Evolutionary conservation across 2,329 filamentous ascomycete genomes (phyloP).

Genomic region (Venturiaceae sp.): DNA sequence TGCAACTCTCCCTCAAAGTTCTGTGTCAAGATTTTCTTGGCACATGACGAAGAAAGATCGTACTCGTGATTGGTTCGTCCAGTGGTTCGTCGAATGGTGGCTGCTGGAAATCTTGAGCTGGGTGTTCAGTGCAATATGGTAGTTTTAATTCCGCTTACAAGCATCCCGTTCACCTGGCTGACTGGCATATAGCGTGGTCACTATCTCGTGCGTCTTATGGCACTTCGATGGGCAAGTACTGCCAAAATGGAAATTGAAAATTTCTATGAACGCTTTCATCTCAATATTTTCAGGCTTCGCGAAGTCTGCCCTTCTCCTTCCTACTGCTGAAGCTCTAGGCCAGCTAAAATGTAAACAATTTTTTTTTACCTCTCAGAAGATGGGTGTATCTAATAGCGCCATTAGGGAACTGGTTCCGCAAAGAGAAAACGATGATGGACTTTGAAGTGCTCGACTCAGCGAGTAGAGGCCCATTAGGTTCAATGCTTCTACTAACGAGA

Average conservation of each 20-base stretch:
- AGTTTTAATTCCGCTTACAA: no score
- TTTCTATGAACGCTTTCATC: constrained; percentile 22
- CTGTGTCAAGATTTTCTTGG: not conserved
- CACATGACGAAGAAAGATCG: not conserved
- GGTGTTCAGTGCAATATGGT: constrained; percentile 19
- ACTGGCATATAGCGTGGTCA: constrained; percentile 22
- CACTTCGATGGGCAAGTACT: constrained; percentile 19
- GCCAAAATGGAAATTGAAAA: constrained; percentile 21
- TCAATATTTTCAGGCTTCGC: constrained; percentile 19
- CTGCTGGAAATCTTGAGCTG: constrained; percentile 19
- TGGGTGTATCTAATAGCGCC: constrained; percentile 13
- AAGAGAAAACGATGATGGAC: constrained; percentile 20
- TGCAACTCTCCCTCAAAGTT: no score
- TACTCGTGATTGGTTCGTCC: not conserved
- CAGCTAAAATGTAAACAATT: constrained; percentile 16
- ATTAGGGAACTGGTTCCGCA: constrained; percentile 25
- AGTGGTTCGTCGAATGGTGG: constrained; percentile 15
- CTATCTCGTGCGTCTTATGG: constrained; percentile 23
- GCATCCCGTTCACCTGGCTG: no score
- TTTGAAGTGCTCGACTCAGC: constrained; percentile 23
- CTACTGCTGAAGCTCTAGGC: constrained; percentile 21
- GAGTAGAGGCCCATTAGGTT: constrained; percentile 8
- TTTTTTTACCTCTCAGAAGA: no score
- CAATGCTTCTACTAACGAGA: constrained; percentile 1
- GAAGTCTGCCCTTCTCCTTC: constrained; percentile 16